Conservation (phyloP, 768 basidiomycete genomes). For the Lactarius indigo region DNA sequence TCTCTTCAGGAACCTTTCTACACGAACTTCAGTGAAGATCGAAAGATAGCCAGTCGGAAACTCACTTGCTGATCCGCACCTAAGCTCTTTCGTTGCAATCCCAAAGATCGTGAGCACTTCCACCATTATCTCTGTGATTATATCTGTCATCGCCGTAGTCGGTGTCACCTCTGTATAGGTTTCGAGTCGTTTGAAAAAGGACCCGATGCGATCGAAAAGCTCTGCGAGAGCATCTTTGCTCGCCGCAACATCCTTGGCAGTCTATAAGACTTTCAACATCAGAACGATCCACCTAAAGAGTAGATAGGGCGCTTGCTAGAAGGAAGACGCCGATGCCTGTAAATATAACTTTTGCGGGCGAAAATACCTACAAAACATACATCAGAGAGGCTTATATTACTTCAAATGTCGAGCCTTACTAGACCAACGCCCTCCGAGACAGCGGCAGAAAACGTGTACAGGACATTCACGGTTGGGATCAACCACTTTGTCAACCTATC, state of each 20-base stretch:
- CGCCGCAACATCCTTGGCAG: not conserved
- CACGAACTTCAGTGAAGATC: too few species aligned
- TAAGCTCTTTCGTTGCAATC: not conserved
- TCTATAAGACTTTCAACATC: not conserved
- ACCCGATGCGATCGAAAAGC: not conserved
- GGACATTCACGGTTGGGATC: too few species aligned
- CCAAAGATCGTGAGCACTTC: not conserved
- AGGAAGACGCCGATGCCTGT: not conserved
- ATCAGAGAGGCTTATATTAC: too few species aligned
- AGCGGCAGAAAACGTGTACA: too few species aligned
- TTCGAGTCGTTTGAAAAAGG: too few species aligned
- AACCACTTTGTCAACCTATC: too few species aligned
- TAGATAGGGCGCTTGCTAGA: not conserved
- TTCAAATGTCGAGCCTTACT: too few species aligned
- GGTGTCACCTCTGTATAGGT: too few species aligned
- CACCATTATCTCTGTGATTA: not conserved
- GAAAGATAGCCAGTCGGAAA: not conserved
- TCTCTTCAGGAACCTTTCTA: slow-evolving; percentile 2
- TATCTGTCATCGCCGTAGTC: too few species aligned
- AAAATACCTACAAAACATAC: too few species aligned
- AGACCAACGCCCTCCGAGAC: too few species aligned
- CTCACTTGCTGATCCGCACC: not conserved
- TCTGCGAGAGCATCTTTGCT: not conserved
- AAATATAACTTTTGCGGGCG: too few species aligned
- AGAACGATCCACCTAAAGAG: not conserved